A percentile compares a stretch with the other conserved stretches of the same genome.
Conservation (phyloP, 257 asterid genomes). For the Fraxinus americana region DNA sequence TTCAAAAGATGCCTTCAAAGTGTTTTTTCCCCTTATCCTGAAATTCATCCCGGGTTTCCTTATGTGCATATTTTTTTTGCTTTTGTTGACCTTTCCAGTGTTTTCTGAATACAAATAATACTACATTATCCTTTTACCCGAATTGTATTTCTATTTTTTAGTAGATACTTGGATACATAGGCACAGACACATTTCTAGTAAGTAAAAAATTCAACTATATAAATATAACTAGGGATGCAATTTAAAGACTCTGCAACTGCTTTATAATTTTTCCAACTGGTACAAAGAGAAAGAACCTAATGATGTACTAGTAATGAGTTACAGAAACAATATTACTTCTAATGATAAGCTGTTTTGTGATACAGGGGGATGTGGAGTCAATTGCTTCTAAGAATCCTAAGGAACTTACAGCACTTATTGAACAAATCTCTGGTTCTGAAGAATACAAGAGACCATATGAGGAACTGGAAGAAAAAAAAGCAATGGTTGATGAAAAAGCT, state of each 20-base stretch:
- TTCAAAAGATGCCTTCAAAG: background rate
- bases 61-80: background rate
- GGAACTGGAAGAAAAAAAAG: slow-evolving; percentile 80
- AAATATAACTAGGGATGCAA: slow-evolving; percentile 1
- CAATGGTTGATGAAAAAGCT: slow-evolving; percentile 86
- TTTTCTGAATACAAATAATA: background rate
- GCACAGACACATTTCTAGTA: background rate
- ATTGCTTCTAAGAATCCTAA: slow-evolving; percentile 95
- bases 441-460: slow-evolving; percentile 80
- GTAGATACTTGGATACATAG: background rate
- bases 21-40: background rate
- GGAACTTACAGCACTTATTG: slow-evolving; percentile 82
- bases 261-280: slow-evolving; percentile 4
- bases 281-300: background rate
- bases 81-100: background rate
- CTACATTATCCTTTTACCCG: background rate
- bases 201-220: slow-evolving; percentile 13
- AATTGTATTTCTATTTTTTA: background rate
- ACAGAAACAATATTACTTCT: slow-evolving; percentile 6
- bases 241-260: slow-evolving; percentile 7
- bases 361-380: slow-evolving; percentile 97
- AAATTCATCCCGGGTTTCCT: background rate
- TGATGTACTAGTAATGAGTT: background rate
- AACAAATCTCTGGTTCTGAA: slow-evolving; percentile 97
- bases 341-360: slow-evolving; percentile 7